Evolutionary conservation across 495 filamentous ascomycete genomes (phyloP).

Genomic region (Penicillium arizonense): DNA sequence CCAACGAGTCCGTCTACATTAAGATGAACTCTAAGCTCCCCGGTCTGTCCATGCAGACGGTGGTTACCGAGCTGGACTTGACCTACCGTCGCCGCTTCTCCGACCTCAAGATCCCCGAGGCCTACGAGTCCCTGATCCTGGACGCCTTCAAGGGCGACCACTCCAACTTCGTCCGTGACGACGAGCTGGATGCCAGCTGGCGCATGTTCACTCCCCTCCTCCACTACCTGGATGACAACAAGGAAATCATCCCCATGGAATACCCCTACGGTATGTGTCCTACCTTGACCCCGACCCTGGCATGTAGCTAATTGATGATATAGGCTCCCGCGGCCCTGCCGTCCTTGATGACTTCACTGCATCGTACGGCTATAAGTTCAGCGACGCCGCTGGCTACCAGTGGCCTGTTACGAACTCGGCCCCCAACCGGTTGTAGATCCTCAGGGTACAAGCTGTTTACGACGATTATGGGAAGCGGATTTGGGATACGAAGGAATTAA

Average conservation of each 20-base stretch:
- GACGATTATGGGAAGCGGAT: conserved; percentile 21
- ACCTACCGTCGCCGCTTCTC: conserved; percentile 98
- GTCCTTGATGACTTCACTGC: conserved; percentile 98
- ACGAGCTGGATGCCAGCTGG: conserved; percentile 98
- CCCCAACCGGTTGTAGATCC: conserved; percentile 66
- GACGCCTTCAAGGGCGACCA: conserved; percentile 99
- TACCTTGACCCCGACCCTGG: background rate
- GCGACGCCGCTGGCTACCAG: conserved; percentile 93
- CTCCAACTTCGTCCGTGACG: conserved; percentile 99
- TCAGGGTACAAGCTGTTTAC: conserved; percentile 19
- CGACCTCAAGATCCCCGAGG: conserved; percentile 98
- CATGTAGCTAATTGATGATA: background rate
- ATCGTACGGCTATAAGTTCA: conserved; percentile 98
- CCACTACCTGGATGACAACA: conserved; percentile 97
- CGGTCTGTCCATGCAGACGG: conserved; percentile 98
- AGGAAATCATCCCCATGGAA: conserved; percentile 99
- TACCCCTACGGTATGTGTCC: conserved; percentile 89
- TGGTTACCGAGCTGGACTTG: conserved; percentile 96
- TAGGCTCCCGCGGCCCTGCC: conserved; percentile 93
- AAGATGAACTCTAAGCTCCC: conserved; percentile 99
- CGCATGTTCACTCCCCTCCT: conserved; percentile 96
- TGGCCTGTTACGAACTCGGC: conserved; percentile 71
- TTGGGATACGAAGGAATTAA: conserved; percentile 22
- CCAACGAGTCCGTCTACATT: conserved; percentile 99
- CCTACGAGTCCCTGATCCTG: conserved; percentile 95